Conservation (phyloP, 768 basidiomycete species). For the Collybiopsis confluens region DNA sequence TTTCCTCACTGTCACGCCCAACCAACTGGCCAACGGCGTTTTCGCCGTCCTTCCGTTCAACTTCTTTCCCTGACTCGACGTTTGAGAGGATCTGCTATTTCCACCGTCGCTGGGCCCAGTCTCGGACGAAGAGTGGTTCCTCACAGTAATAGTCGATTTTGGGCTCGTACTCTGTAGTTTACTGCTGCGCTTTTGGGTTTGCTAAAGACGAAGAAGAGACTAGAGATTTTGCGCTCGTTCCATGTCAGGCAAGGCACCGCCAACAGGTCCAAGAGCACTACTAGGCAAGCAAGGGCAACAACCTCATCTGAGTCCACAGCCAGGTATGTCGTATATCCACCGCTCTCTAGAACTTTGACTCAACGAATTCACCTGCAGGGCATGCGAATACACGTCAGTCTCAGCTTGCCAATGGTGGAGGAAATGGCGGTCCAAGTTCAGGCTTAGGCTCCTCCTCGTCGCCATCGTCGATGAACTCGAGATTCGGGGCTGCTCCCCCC, state of each 20-base stretch:
- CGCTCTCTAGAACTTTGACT: no score
- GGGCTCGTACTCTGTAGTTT: no score
- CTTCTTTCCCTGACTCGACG: not conserved
- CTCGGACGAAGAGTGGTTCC: no score
- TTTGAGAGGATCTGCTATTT: no score
- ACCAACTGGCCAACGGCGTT: not conserved
- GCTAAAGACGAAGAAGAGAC: not conserved
- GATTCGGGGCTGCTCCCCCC: constrained; percentile 4
- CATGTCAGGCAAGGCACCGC: constrained; percentile 9
- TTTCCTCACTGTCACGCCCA: constrained; percentile 1
- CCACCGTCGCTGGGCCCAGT: no score
- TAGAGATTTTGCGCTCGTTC: not conserved
- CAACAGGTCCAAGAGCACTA: constrained; percentile 6
- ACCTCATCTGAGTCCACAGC: not conserved
- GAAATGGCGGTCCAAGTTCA: not conserved
- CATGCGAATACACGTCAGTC: no score
- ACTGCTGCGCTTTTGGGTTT: no score
- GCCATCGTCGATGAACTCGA: not conserved
- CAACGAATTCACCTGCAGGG: no score
- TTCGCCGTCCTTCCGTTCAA: not conserved
- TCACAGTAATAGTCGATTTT: no score
- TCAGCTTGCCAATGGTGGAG: not conserved
- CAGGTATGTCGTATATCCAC: no score
- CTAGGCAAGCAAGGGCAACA: constrained; percentile 3
- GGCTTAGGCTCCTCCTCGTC: not conserved